A percentile compares a stretch with the other conserved stretches of the same genome.
Evolutionary conservation across 2,329 filamentous ascomycete genomes (phyloP).

Genomic region (Fusarium dlaminii): DNA sequence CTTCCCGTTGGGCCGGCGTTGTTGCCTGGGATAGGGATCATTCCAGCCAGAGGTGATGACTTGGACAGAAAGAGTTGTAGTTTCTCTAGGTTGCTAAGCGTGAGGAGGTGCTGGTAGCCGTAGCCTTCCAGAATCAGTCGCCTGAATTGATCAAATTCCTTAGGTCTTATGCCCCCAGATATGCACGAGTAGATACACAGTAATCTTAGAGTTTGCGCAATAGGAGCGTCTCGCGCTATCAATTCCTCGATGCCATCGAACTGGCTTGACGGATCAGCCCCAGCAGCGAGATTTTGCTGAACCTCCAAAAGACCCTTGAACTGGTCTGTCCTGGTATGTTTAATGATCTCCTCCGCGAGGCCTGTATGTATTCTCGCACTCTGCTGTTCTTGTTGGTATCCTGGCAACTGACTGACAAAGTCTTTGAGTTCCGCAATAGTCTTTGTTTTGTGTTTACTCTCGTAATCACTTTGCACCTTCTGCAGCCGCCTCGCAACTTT

Average conservation of each 20-base stretch:
- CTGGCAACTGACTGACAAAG: slow-evolving; percentile 92
- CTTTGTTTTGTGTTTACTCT: slow-evolving; percentile 87
- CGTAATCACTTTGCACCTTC: slow-evolving; percentile 84
- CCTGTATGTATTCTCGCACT: slow-evolving; percentile 92
- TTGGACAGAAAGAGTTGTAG: slow-evolving; percentile 85
- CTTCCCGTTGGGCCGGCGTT: slow-evolving; percentile 64
- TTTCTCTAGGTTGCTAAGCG: slow-evolving; percentile 87
- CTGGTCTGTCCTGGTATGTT: slow-evolving; percentile 86
- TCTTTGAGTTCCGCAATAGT: slow-evolving; percentile 91
- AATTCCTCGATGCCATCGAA: slow-evolving; percentile 93
- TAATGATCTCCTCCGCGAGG: slow-evolving; percentile 94
- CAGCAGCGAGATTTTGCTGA: slow-evolving; percentile 93
- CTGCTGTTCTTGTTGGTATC: slow-evolving; percentile 92
- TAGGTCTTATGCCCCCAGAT: slow-evolving; percentile 85
- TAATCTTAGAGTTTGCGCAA: slow-evolving; percentile 83
- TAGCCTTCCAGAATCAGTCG: slow-evolving; percentile 90
- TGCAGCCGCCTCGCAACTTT: slow-evolving; percentile 88
- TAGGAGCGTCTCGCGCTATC: slow-evolving; percentile 85
- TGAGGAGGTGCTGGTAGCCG: slow-evolving; percentile 93
- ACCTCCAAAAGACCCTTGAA: slow-evolving; percentile 92
- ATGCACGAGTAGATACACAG: slow-evolving; percentile 93
- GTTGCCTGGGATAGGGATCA: slow-evolving; percentile 77
- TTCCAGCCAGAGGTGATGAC: slow-evolving; percentile 79
- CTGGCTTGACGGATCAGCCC: slow-evolving; percentile 86
- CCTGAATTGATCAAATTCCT: slow-evolving; percentile 90